phyloP scores from a whole-genome alignment of 495 filamentous ascomycete genomes.

The Gamarada debralockiae region DNA sequence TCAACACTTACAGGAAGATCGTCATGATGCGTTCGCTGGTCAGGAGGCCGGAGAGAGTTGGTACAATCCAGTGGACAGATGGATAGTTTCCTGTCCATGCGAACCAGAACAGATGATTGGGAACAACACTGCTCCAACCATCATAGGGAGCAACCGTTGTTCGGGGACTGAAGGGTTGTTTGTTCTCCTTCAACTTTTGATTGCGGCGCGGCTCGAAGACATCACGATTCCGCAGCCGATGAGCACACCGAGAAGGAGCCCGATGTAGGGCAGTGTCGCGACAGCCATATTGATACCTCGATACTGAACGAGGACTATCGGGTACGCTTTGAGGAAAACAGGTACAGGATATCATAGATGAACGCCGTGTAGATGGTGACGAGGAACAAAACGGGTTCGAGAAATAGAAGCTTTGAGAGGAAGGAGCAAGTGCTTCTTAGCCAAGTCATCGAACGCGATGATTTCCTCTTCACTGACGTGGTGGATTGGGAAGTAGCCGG shows the following conservation, averaged over 20 bases:
- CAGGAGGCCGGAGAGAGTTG: conserved; percentile 64
- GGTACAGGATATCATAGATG: conserved; percentile 41
- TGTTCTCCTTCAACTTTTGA: conserved; percentile 48
- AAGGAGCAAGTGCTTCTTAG: conserved; percentile 58
- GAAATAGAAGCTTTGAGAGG: conserved; percentile 51
- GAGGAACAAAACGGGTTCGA: conserved; percentile 72
- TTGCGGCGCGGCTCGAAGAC: conserved; percentile 67
- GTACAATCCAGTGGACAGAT: conserved; percentile 59
- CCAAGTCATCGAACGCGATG: conserved; percentile 40
- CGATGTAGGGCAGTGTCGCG: conserved; percentile 19
- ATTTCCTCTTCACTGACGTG: conserved; percentile 67
- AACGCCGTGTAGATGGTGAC: conserved; percentile 55
- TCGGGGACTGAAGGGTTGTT: conserved; percentile 68
- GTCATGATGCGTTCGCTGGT: conserved; percentile 66
- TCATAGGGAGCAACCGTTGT: conserved; percentile 74
- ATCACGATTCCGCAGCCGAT: conserved; percentile 64
- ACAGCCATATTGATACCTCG: conserved; percentile 1
- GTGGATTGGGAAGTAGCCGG: conserved; percentile 64
- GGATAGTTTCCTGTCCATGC: conserved; percentile 64
- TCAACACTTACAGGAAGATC: not conserved
- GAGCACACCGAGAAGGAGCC: conserved; percentile 35
- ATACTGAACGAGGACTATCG: conserved; percentile 60
- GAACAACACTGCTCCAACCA: conserved; percentile 66
- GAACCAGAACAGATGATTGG: conserved; percentile 57
- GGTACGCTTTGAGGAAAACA: conserved; percentile 60